Base-by-base conservation (phyloP, 2,329 filamentous ascomycete genomes). In the Tolypocladium cylindrosporum region DNA sequence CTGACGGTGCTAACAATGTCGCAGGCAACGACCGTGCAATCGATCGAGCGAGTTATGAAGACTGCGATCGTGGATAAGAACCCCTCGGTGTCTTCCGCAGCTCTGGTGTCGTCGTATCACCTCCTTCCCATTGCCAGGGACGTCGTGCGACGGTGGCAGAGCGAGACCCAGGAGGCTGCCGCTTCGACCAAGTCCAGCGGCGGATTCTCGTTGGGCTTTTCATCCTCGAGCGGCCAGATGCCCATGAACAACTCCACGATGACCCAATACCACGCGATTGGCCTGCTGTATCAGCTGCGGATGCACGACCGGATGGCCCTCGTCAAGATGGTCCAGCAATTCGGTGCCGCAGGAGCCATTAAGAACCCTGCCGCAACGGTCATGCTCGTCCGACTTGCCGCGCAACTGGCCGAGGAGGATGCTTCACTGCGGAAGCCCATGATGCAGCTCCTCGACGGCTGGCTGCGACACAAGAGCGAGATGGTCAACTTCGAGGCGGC, bases 281-380 rank as follows among this genome's bases (percentile, higher is more conserved):
- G 94, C 62, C 83, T 99, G 57, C 77, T 99, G 51, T 99, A 97
- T 74, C 93, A 97, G 76, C 97, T 97, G 91, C 89, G 94, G 69
- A 89, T 89, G 68, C 92, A 97, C 73, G 94, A 99, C 74, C 86
- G 94, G 67, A 99, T 99, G 94, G 92, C 94, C 27, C 77, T 99
- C 66, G 93, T 97, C 61, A 99, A 99, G 83, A 97, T 99, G 94
- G 93, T 99, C n/a, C 94, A 99, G 77, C 94, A 99, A 74, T 97
- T 97, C 71, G 91, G 91, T 56, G 87, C 88, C 56, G 85, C 91
- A 19, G 94, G 94, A 59, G 91, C 91, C 13, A 88, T 97, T 61
- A 97, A 97, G 85, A 97, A 90, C 74, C 91, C 94, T 24, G 90
- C 93, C 60, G 94, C 92, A 40, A 88, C 92, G 59, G 85, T 99